These are phyloP conservation scores for Starmerella gropengiesseri DNA, from an alignment of 805 yeast genomes.

Conservation along the genomic window DNA sequence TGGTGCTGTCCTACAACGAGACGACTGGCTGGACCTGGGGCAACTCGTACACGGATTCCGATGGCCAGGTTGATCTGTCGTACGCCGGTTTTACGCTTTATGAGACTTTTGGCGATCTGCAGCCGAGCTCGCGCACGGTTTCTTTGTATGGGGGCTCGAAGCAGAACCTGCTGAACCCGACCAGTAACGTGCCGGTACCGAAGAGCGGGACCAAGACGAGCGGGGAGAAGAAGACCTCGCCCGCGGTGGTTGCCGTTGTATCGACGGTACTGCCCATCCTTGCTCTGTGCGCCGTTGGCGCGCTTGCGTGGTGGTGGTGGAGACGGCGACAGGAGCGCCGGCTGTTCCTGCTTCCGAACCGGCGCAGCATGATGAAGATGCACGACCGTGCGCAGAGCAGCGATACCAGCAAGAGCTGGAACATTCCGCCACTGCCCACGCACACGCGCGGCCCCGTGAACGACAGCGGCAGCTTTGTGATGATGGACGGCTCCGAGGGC, in stretches of 20 bases:
- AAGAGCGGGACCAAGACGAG: constrained; percentile 17
- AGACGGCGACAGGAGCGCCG: constrained; percentile 24
- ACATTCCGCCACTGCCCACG: constrained; percentile 11
- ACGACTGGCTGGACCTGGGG: constrained; percentile 39
- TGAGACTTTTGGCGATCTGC: not conserved
- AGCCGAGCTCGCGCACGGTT: not conserved
- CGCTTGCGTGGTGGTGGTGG: constrained; percentile 27
- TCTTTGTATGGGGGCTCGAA: constrained; percentile 1
- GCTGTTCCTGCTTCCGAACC: constrained; percentile 18
- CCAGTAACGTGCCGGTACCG: constrained; percentile 11
- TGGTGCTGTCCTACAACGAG: constrained; percentile 31
- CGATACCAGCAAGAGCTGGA: constrained; percentile 4
- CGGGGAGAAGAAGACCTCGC: constrained; percentile 17
- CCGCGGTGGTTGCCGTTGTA: constrained; percentile 36
- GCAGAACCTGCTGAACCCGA: constrained; percentile 4
- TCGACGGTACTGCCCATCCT: constrained; percentile 38
- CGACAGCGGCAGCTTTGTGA: constrained; percentile 12
- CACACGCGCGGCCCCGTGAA: not conserved
- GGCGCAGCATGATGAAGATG: constrained; percentile 13
- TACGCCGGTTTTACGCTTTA: not conserved
- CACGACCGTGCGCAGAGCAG: constrained; percentile 9
- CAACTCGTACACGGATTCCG: constrained; percentile 1
- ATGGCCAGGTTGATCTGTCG: not conserved
- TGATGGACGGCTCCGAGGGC: constrained; percentile 12
- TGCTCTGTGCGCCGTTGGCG: constrained; percentile 30